Evolutionary conservation across 2,329 filamentous ascomycete species (phyloP), one percentile per base, ranked within the genome.

Genomic region (Fusarium sp.): DNA sequence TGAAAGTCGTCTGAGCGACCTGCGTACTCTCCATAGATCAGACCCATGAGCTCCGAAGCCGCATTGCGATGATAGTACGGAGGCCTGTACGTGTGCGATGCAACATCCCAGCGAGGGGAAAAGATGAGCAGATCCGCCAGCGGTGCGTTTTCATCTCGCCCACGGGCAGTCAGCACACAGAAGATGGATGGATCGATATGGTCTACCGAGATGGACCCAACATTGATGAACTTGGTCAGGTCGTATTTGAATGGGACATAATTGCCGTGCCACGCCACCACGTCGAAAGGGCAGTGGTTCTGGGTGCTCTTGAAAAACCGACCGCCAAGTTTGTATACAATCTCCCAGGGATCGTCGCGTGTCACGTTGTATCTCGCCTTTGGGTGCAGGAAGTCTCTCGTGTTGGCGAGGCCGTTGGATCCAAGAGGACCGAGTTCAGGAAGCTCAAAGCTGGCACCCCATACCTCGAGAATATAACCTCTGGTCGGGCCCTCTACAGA

Each of bases 191-290:
- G 88, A 62, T 90, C 88, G 4, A 85, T 85, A 61, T 90, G 88
- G 69, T 90, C 87, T 6, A 68, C 67, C 0, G 67, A 66, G 1
- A 66, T 68, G 1, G 67, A 69, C 0, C 66, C 86, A 72, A 84
- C 73, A 74, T 82, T 81, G 80, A 88, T 70, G 78, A 88, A 76
- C 53, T 82, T 83, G 8, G 80, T 82, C 4, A 85, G 70, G 46
- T 82, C 82, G 67, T 85, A 85, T 70, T 84, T 84, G 73, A 80
- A 84, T 0, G 82, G 82, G 49, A 85, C 85, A 66, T 89, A 88
- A 47, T 84, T 86, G n/a, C 88, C 88, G 65, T 90, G 87, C 88
- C 88, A 90, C 2, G 86, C 88, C 0, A 90, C 85, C 1, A 90
- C 88, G 64, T 91, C 88, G 67, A 90, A 91, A 0, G 88, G 88